Evolutionary conservation across 495 filamentous ascomycete species (phyloP).

Genomic region (Penicillium tannophilum): DNA sequence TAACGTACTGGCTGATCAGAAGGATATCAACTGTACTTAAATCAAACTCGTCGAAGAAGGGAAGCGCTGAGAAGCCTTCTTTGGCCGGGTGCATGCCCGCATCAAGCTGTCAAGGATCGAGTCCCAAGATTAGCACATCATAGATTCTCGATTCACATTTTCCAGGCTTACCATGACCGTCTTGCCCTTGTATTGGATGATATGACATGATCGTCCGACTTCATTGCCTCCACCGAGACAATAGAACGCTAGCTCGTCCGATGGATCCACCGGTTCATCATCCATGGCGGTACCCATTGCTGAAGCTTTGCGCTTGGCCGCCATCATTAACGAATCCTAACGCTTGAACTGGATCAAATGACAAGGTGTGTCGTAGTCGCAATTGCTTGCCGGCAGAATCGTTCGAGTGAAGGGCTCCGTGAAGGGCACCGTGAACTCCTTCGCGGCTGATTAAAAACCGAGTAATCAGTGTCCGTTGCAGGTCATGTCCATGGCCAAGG

Average conservation of each 20-base stretch:
- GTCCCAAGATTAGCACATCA: not conserved
- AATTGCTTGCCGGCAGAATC: slow-evolving; percentile 2
- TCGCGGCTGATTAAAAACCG: not conserved
- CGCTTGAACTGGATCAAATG: not conserved
- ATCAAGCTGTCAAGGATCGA: slow-evolving; percentile 62
- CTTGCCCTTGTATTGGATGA: slow-evolving; percentile 98
- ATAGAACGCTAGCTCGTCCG: slow-evolving; percentile 90
- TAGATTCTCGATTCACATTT: not conserved
- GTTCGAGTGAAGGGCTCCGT: slow-evolving; percentile 1
- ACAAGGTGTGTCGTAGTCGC: not conserved
- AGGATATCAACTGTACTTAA: slow-evolving; percentile 96
- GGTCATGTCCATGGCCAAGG: not conserved
- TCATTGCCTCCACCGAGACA: slow-evolving; percentile 95
- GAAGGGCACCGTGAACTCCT: not conserved
- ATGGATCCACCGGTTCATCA: slow-evolving; percentile 72
- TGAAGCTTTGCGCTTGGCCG: slow-evolving; percentile 73
- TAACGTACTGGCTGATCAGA: slow-evolving; percentile 93
- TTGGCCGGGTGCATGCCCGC: slow-evolving; percentile 97
- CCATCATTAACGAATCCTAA: slow-evolving; percentile 49
- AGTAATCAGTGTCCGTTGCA: not conserved
- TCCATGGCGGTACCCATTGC: slow-evolving; percentile 60
- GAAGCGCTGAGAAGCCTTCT: slow-evolving; percentile 88
- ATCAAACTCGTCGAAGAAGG: slow-evolving; percentile 98
- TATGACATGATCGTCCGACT: slow-evolving; percentile 95
- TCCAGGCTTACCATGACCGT: slow-evolving; percentile 83